A percentile compares a stretch with the other conserved stretches of the same genome.
Evolutionary conservation across 768 basidiomycete species (phyloP).

Genomic region (Leccinum disarticulatum): DNA sequence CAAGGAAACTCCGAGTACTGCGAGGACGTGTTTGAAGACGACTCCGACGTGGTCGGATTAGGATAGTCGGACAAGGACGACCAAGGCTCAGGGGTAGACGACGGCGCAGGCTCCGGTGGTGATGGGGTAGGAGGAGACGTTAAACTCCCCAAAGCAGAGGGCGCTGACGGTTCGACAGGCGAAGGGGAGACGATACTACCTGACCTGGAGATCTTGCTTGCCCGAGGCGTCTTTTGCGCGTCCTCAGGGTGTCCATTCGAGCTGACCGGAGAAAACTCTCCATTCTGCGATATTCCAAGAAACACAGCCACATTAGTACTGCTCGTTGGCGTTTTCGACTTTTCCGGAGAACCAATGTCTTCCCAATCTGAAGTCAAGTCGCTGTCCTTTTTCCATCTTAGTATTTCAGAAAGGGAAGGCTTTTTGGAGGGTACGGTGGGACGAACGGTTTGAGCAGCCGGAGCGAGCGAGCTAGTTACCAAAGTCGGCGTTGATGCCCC

Average conservation of each 20-base stretch:
- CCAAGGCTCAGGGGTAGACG: conserved; percentile 75
- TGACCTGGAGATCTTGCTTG: conserved; percentile 35
- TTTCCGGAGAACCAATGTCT: conserved; percentile 47
- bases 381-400: conserved; percentile 54
- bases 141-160: conserved; percentile 26
- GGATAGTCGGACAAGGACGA: conserved; percentile 75
- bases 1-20: conserved; percentile 51
- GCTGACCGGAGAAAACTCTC: conserved; percentile 31
- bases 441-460: conserved; percentile 34
- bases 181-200: conserved; percentile 21
- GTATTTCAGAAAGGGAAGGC: conserved; percentile 65
- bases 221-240: conserved; percentile 34
- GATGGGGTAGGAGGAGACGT: conserved; percentile 44
- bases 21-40: conserved; percentile 73
- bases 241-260: conserved; percentile 33
- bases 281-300: conserved; percentile 25
- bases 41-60: conserved; percentile 66
- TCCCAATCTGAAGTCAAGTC: conserved; percentile 66
- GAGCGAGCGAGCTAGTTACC: conserved; percentile 35
- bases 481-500: conserved; percentile 43
- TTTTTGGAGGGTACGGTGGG: conserved; percentile 52
- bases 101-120: conserved; percentile 55
- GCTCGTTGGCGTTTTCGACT: conserved; percentile 50
- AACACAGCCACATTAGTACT: conserved; percentile 38
- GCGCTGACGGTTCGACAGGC: conserved; percentile 20